Conservation (phyloP, 257 asterid genomes). For the Catharanthus roseus region DNA sequence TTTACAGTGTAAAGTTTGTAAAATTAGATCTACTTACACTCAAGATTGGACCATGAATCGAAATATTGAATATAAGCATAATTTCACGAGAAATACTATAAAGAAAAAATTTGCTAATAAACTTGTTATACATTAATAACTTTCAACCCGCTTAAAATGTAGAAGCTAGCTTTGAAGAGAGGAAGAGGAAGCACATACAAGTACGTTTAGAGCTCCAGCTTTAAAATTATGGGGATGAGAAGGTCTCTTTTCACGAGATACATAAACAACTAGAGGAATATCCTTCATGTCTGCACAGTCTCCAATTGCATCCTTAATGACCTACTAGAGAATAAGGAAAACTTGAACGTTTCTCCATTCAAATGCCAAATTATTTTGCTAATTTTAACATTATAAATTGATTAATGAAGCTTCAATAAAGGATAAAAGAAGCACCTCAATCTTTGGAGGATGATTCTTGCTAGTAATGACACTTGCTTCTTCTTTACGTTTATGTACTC, state of each 20-base stretch:
- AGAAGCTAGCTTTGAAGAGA: too few relatives aligned
- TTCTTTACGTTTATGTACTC: conserved; percentile 24
- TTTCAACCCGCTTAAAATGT: too few relatives aligned
- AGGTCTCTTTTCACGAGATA: conserved; percentile 60
- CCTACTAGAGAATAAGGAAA: conserved; percentile 26
- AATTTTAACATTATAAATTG: neutral
- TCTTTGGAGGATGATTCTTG: conserved; percentile 31
- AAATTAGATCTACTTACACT: too few relatives aligned
- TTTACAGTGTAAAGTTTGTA: too few relatives aligned
- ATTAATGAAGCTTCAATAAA: neutral
- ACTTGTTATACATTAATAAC: too few relatives aligned
- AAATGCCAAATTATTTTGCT: neutral
- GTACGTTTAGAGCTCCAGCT: conserved; percentile 68
- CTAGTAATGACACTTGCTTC: conserved; percentile 17
- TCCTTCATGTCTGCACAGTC: conserved; percentile 11
- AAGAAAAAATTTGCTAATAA: too few relatives aligned
- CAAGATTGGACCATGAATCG: too few relatives aligned
- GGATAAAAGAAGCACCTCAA: conserved; percentile 30
- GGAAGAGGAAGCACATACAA: conserved; percentile 29
- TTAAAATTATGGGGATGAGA: conserved; percentile 54
- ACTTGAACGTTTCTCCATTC: neutral
- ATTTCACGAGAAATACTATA: too few relatives aligned
- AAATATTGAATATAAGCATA: too few relatives aligned
- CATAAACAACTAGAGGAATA: conserved; percentile 54
- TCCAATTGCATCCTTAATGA: conserved; percentile 24